Evolutionary conservation across 495 filamentous ascomycete genomes (phyloP).

Genomic region (Daldinia vernicosa): DNA sequence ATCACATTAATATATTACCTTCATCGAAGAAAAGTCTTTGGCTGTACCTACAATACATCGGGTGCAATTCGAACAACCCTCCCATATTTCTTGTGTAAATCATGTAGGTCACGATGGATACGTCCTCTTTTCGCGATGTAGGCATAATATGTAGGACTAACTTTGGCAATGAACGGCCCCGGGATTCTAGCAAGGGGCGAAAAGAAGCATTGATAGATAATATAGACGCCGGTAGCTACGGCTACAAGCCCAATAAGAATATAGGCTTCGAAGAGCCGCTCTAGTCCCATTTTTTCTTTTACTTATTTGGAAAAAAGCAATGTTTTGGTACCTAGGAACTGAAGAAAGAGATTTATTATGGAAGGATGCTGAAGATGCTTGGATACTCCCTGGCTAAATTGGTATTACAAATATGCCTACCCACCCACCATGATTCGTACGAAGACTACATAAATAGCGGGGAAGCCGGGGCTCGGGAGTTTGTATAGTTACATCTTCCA

Average conservation of each 20-base stretch:
- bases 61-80: not conserved
- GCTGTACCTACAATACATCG: not conserved
- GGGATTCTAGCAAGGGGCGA: constrained; percentile 3
- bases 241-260: not conserved
- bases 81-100: not conserved
- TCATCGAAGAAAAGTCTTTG: not conserved
- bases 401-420: not conserved
- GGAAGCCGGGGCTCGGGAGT: not conserved
- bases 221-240: not conserved
- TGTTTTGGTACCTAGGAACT: not conserved
- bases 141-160: not conserved
- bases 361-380: not conserved
- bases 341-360: not conserved
- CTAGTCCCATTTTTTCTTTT: not conserved
- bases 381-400: not conserved
- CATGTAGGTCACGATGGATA: not conserved
- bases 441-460: not conserved
- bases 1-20: not conserved
- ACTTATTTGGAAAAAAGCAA: not conserved
- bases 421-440: not conserved
- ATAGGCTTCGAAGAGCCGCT: not conserved
- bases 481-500: not conserved
- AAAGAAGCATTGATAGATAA: constrained; percentile 4
- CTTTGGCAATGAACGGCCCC: not conserved
- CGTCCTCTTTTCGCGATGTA: constrained; percentile 10